Conservation (phyloP, 192 early-diverging fungal species). For the Coemansia sp. region DNA sequence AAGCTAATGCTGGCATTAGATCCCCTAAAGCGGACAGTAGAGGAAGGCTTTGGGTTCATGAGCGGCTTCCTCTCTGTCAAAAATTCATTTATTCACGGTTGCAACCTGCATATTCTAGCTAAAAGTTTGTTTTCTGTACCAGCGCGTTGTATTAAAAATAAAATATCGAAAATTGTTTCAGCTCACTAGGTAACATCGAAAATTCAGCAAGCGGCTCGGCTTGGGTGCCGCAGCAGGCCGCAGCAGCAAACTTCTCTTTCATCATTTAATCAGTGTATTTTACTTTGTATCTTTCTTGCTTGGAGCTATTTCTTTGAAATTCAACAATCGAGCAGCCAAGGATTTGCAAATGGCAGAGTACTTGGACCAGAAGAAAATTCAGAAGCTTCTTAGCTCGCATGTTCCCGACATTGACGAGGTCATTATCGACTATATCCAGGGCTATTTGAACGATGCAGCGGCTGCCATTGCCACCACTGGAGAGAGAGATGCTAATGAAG, state of each 20-base stretch:
- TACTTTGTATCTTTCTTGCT: slow-evolving; percentile 4
- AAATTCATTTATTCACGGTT: background rate
- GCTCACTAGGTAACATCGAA: background rate
- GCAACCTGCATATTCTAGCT: background rate
- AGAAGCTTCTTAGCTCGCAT: slow-evolving; percentile 51
- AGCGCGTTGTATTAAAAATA: background rate
- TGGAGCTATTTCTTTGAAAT: background rate
- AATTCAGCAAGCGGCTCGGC: slow-evolving; percentile 3
- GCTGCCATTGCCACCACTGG: slow-evolving; percentile 27
- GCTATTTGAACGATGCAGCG: slow-evolving; percentile 65
- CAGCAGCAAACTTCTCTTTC: slow-evolving; percentile 1
- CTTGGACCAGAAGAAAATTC: slow-evolving; percentile 51
- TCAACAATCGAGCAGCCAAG: too few relatives aligned
- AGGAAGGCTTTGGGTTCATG: background rate
- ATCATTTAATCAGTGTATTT: background rate
- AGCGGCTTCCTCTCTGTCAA: background rate
- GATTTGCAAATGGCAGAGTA: slow-evolving; percentile 19
- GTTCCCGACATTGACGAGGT: slow-evolving; percentile 74
- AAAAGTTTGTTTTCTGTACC: background rate
- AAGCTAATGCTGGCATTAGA: slow-evolving; percentile 5
- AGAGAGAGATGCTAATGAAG: slow-evolving; percentile 27
- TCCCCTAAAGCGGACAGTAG: background rate
- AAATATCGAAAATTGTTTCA: too few relatives aligned
- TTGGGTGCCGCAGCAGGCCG: background rate
- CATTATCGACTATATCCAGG: slow-evolving; percentile 74